Percentiles rank a stretch among this genome's conserved stretches.
Conservation (phyloP, 1,284 basidiomycete genomes). For the Ceratobasidium sp. region DNA sequence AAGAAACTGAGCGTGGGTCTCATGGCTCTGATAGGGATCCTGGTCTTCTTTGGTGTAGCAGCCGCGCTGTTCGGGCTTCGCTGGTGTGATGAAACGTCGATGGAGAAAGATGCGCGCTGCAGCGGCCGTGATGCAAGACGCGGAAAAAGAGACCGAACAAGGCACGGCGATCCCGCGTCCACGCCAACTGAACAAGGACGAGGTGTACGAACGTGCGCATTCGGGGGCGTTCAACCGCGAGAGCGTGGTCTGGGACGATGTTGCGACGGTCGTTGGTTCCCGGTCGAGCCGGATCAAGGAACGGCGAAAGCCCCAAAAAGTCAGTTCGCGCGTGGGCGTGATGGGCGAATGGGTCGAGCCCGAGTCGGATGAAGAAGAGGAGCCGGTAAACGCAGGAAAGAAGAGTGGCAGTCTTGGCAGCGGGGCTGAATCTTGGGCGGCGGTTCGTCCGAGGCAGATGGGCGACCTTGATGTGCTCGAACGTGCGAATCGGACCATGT, state of each 20-base stretch:
- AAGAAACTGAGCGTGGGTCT: constrained; percentile 36
- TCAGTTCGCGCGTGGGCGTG: constrained; percentile 14
- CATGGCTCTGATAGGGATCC: constrained; percentile 32
- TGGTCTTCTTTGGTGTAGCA: constrained; percentile 34
- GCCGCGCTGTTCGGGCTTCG: constrained; percentile 20
- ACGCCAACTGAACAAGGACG: not conserved
- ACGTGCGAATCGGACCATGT: constrained; percentile 28
- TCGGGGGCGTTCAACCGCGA: constrained; percentile 15
- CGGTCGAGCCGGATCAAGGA: constrained; percentile 15
- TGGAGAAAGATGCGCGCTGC: constrained; percentile 21
- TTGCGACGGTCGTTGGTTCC: constrained; percentile 19
- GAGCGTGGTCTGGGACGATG: constrained; percentile 18
- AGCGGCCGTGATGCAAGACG: not conserved
- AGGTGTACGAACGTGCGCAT: constrained; percentile 21
- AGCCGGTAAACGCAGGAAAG: not conserved
- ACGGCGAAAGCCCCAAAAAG: constrained; percentile 4
- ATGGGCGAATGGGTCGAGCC: constrained; percentile 37
- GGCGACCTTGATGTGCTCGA: constrained; percentile 21
- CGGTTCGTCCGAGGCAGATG: constrained; percentile 9
- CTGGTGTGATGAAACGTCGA: constrained; percentile 36
- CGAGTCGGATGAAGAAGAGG: constrained; percentile 23
- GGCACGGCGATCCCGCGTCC: constrained; percentile 23
- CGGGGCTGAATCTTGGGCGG: constrained; percentile 21
- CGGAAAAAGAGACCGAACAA: not conserved
- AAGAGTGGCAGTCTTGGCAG: not conserved